These are phyloP conservation scores for Senecio squalidus DNA, from an alignment of 140 eudicot species.

Conservation along the genomic window DNA sequence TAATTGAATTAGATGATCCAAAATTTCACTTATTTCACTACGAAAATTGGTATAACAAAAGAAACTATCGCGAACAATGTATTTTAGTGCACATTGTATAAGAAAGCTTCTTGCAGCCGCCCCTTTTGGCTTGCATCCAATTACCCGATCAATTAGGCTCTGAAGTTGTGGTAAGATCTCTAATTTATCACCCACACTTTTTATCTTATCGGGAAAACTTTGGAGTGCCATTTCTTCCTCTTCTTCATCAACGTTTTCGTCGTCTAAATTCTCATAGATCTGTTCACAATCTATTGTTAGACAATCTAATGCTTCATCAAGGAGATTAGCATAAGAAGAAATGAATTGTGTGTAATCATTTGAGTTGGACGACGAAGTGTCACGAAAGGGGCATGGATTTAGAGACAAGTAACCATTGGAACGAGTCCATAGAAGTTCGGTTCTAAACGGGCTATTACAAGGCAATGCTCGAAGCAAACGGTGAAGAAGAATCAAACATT, in stretches of 20 bases:
- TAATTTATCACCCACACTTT: slow-evolving; percentile 26
- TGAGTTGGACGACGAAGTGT: slow-evolving; percentile 46
- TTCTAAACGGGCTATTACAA: slow-evolving; percentile 33
- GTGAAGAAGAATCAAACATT: slow-evolving; percentile 67
- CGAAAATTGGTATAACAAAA: slow-evolving; percentile 42
- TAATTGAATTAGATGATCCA: slow-evolving; percentile 54
- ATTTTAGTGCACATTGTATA: slow-evolving; percentile 45
- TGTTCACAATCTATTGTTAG: slow-evolving; percentile 14
- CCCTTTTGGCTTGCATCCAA: slow-evolving; percentile 57
- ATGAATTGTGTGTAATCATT: slow-evolving; percentile 54
- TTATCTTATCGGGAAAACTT: slow-evolving; percentile 26
- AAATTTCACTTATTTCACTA: slow-evolving; percentile 34
- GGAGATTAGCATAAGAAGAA: slow-evolving; percentile 51
- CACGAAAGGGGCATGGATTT: slow-evolving; percentile 58
- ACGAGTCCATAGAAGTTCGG: slow-evolving; percentile 56
- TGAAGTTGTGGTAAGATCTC: slow-evolving; percentile 53
- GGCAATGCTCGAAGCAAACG: slow-evolving; percentile 59
- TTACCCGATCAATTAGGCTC: slow-evolving; percentile 48
- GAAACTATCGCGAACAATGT: slow-evolving; percentile 65
- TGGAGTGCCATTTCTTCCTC: not conserved
- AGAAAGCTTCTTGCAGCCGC: slow-evolving; percentile 48
- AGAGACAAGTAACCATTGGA: slow-evolving; percentile 42
- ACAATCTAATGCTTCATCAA: slow-evolving; percentile 55
- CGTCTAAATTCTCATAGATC: not conserved
- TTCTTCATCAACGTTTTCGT: not conserved